These are phyloP conservation scores for Dissophora ornata DNA, from an alignment of 192 early-diverging fungal genomes.

Conservation along the genomic window DNA sequence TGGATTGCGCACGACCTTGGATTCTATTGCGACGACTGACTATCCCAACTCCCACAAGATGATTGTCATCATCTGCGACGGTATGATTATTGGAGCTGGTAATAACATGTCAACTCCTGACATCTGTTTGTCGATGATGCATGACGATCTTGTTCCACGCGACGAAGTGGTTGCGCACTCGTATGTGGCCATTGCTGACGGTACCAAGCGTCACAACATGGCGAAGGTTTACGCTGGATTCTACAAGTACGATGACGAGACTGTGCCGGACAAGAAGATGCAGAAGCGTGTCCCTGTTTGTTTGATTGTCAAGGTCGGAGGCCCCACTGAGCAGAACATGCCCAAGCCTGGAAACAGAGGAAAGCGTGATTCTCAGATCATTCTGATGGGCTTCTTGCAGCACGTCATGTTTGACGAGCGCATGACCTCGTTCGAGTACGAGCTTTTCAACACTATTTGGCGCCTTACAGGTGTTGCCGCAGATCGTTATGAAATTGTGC, in stretches of 20 bases:
- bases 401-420: slow-evolving; percentile 90
- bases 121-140: slow-evolving; percentile 83
- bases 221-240: slow-evolving; percentile 94
- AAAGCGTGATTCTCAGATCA: slow-evolving; percentile 96
- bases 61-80: slow-evolving; percentile 82
- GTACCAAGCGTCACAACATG: slow-evolving; percentile 92
- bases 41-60: slow-evolving; percentile 85
- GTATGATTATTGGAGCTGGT: slow-evolving; percentile 81
- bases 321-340: slow-evolving; percentile 67
- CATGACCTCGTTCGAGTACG: slow-evolving; percentile 86
- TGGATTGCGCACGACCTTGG: slow-evolving; percentile 77
- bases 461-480: slow-evolving; percentile 75
- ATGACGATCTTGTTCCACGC: slow-evolving; percentile 69
- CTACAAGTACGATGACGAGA: slow-evolving; percentile 78
- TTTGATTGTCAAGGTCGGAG: slow-evolving; percentile 78
- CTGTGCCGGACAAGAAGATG: slow-evolving; percentile 61
- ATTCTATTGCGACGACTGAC: slow-evolving; percentile 82
- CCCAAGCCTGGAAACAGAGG: slow-evolving; percentile 89
- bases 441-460: slow-evolving; percentile 83
- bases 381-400: slow-evolving; percentile 95
- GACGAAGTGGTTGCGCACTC: slow-evolving; percentile 77
- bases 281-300: slow-evolving; percentile 77
- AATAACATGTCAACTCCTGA: slow-evolving; percentile 83
- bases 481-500: slow-evolving; percentile 80
- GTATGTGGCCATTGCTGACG: slow-evolving; percentile 93